These are phyloP conservation scores for Boletellus ananiceps DNA, from an alignment of 768 basidiomycete genomes.

Conservation along the genomic window DNA sequence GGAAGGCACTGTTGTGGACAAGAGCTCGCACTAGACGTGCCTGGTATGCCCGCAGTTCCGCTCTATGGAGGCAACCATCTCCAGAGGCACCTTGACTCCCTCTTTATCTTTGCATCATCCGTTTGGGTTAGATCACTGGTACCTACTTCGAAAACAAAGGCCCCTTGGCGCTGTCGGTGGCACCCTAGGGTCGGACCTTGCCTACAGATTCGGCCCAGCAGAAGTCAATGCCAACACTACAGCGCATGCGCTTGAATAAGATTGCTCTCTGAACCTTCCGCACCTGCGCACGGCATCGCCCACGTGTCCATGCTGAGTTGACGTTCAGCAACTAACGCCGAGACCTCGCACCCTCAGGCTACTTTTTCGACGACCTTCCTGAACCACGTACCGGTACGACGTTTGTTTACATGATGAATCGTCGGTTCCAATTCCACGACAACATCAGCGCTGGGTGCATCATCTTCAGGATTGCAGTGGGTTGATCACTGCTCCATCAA, in stretches of 20 bases:
- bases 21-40: no score
- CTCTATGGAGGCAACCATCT: no score
- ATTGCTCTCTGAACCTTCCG: conserved; percentile 15
- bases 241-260: no score
- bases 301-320: conserved; percentile 21
- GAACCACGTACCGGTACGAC: conserved; percentile 23
- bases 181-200: no score
- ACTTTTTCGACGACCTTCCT: conserved; percentile 16
- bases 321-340: conserved; percentile 17
- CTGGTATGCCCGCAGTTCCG: no score
- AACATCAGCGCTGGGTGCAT: not conserved
- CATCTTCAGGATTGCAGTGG: conserved; percentile 6
- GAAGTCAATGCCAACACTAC: no score
- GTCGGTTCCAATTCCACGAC: conserved; percentile 7
- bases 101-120: no score
- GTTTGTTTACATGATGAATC: conserved; percentile 26
- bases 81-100: no score
- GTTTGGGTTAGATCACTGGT: no score
- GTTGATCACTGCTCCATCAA: not conserved
- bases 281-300: conserved; percentile 15
- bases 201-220: no score
- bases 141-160: not conserved
- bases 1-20: not conserved
- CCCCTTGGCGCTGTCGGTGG: not conserved
- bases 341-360: conserved; percentile 8